Evolutionary conservation across 768 basidiomycete species (phyloP), one percentile per base, ranked within the genome.

Genomic region (Termitomyces titanicus): DNA sequence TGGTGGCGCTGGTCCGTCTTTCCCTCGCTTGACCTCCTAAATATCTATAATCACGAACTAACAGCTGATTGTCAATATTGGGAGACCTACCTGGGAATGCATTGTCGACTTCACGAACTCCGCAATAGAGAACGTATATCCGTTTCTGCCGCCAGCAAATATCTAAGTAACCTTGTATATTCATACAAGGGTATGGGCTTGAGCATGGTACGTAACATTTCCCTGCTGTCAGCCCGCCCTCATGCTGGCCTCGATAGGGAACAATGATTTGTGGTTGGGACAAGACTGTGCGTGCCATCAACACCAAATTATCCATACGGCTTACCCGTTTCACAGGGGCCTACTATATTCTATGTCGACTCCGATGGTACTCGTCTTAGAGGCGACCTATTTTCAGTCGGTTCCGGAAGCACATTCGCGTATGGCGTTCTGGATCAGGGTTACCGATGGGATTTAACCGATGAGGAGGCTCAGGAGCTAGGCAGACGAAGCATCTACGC

Each of bases 221-320:
- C 48, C 42, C 47, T 47, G 20, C 20, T 56, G 10, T 3, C 17
- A 25, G 2, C 27, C 12, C 25, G 6, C 3, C 10, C 24, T 45
- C 24, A 45, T 44, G 10, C n/a, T 45, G n/a, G 25, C 34, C 25
- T 46, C 29, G 13, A 46, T 63, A 95, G 94, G 97, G 97, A 47
- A 99, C 97, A 0, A 99, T 98, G 97, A 95, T 99, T 54, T 98
- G 95, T 65, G 97, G 97, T 25, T 98, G 95, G 94, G 97, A 99
- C 74, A 98, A 98, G 78, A 98, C 95, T 12, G 91, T 89, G 57
- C 64, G 87, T 73, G 31, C 12, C 34, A 25, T 20, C 18, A 10
- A 48, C 13, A 2, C 31, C 20, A n/a, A 57, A 24, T 20, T 13
- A 24, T 27, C 17, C 31, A 37, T 27, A 47, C 48, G n/a, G n/a